Conservation (phyloP, 2,329 filamentous ascomycete species). For the Ceratocystis destructans region DNA sequence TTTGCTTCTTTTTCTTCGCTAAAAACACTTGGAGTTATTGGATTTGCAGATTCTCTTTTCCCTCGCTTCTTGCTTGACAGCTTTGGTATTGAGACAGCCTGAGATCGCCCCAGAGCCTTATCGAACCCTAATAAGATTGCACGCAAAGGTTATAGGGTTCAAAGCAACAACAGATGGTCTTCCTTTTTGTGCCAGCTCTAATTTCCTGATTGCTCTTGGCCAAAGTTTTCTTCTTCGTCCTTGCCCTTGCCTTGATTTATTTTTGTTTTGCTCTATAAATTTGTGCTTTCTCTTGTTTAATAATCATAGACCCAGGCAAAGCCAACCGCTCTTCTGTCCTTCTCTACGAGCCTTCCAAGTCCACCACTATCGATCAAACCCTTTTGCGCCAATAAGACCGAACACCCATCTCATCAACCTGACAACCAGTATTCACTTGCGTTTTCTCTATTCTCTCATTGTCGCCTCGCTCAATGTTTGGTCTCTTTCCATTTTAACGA, state of each 20-base stretch:
- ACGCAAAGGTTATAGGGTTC: no score
- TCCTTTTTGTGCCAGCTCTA: no score
- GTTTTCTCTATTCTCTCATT: no score
- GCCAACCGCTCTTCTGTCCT: background rate
- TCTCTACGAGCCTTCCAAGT: background rate
- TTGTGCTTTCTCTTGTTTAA: background rate
- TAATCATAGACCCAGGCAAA: background rate
- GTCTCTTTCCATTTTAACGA: background rate
- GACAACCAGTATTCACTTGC: no score
- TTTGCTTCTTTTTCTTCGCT: background rate
- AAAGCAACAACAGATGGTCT: no score
- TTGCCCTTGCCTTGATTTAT: background rate
- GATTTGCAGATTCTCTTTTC: background rate
- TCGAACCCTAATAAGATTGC: no score
- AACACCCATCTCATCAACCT: background rate
- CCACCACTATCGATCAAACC: background rate
- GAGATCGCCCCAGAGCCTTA: no score
- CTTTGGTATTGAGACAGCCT: no score
- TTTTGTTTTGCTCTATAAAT: background rate
- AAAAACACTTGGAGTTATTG: background rate
- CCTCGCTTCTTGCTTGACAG: background rate
- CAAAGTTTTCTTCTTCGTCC: no score
- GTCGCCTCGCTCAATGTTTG: no score
- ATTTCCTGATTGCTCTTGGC: no score
- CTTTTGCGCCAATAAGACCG: background rate